Conservation (phyloP, 2,329 filamentous ascomycete genomes). For the Onygenales sp. region DNA sequence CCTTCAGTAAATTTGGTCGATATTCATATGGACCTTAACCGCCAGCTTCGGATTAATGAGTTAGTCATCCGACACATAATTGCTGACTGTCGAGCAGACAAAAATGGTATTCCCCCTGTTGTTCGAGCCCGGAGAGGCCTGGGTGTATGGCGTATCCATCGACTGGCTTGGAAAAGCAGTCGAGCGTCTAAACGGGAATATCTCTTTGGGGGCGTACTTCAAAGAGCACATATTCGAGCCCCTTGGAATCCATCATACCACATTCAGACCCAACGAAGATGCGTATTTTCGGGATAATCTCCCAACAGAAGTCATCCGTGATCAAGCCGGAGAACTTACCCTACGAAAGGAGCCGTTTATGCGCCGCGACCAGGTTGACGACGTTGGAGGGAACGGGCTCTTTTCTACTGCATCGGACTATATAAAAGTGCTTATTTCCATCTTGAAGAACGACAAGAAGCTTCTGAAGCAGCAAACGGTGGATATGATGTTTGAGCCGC, state of each 20-base stretch:
- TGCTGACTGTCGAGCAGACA: not conserved
- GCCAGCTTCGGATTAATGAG: no score
- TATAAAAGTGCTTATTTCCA: constrained; percentile 21
- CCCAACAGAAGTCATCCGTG: not conserved
- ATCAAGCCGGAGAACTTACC: not conserved
- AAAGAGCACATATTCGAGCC: constrained; percentile 4
- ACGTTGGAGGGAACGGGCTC: constrained; percentile 39
- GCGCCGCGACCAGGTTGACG: constrained; percentile 17
- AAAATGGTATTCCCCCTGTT: constrained; percentile 27
- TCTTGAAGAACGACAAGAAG: constrained; percentile 22
- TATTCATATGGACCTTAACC: constrained; percentile 3
- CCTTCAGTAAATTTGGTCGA: constrained; percentile 35
- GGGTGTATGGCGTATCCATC: constrained; percentile 39
- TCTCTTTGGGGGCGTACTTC: constrained; percentile 2
- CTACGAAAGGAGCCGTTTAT: not conserved
- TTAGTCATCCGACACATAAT: no score
- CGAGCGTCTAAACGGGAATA: constrained; percentile 1
- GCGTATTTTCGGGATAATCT: not conserved
- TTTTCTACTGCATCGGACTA: constrained; percentile 24
- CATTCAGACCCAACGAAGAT: not conserved
- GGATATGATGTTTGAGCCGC: constrained; percentile 21
- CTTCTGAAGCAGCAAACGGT: constrained; percentile 19
- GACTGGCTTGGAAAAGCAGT: constrained; percentile 44
- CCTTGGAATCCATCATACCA: constrained; percentile 3
- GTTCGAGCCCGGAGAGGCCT: constrained; percentile 42